phyloP scores from a whole-genome alignment of 2,329 filamentous ascomycete species.

The Chaetomium sp. region DNA sequence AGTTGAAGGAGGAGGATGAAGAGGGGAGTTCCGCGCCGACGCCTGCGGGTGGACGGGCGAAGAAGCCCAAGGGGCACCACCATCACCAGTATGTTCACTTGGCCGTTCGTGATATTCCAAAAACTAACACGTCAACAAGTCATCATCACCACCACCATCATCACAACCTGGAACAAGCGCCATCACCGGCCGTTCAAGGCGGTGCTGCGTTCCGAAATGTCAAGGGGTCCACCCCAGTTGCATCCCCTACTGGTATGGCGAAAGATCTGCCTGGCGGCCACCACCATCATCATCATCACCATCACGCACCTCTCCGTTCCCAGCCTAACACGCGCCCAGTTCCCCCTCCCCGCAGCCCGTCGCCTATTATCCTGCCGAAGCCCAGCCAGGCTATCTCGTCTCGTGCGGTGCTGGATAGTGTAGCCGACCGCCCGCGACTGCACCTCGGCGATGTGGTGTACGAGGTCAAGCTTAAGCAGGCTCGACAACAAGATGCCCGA shows the following conservation, averaged over 20 bases:
- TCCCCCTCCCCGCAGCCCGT: conserved; percentile 31
- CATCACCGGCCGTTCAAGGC: conserved; percentile 37
- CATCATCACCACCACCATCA: conserved; percentile 55
- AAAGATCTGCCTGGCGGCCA: conserved; percentile 38
- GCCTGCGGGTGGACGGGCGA: conserved; percentile 49
- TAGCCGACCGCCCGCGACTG: conserved; percentile 62
- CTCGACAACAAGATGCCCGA: conserved; percentile 44
- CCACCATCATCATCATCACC: conserved; percentile 41
- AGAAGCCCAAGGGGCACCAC: conserved; percentile 62
- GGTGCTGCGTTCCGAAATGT: conserved; percentile 43
- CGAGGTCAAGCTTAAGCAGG: conserved; percentile 55
- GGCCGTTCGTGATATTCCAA: conserved; percentile 17
- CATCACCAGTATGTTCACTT: conserved; percentile 57
- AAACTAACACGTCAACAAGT: conserved; percentile 23
- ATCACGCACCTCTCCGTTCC: conserved; percentile 38
- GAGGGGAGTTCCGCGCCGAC: conserved; percentile 61
- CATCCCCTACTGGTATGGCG: conserved; percentile 36
- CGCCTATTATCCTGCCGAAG: conserved; percentile 47
- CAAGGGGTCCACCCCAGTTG: conserved; percentile 41
- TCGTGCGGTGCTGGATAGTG: conserved; percentile 63
- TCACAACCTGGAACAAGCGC: conserved; percentile 35
- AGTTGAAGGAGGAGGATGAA: conserved; percentile 73
- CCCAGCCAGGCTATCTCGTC: conserved; percentile 62
- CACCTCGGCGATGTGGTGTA: conserved; percentile 86
- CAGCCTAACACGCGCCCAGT: conserved; percentile 22